These are phyloP conservation scores for Leccinum aurantiacum DNA, from an alignment of 768 basidiomycete genomes.

Conservation along the genomic window DNA sequence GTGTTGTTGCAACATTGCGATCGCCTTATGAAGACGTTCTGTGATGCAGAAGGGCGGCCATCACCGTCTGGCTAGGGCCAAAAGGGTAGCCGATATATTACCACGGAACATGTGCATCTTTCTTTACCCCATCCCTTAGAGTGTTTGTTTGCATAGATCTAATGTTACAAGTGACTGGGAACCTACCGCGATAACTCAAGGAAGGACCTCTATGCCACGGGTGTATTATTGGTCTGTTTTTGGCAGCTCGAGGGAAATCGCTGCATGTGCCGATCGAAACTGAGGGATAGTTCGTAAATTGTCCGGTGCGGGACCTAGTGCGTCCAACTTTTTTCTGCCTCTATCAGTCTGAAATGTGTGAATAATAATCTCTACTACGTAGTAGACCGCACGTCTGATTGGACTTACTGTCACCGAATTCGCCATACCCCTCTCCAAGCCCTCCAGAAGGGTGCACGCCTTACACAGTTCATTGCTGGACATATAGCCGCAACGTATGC, in stretches of 20 bases:
- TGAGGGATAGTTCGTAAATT: conserved; percentile 76
- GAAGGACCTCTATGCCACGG: not conserved
- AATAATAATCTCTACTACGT: not conserved
- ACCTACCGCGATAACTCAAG: not conserved
- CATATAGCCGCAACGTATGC: conserved; percentile 92
- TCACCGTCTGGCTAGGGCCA: conserved; percentile 16
- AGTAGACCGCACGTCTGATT: not conserved
- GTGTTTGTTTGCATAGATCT: conserved; percentile 4
- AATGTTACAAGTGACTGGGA: not conserved
- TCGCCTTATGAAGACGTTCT: conserved; percentile 43
- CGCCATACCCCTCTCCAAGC: conserved; percentile 82
- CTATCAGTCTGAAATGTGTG: conserved; percentile 57
- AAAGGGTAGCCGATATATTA: not conserved
- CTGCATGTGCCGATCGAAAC: conserved; percentile 49
- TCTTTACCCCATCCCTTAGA: not conserved
- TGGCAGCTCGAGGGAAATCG: conserved; percentile 42
- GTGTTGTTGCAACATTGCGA: conserved; percentile 58
- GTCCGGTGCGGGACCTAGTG: conserved; percentile 58
- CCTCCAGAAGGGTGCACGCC: conserved; percentile 88
- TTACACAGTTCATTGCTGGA: conserved; percentile 97
- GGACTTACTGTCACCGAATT: conserved; percentile 57
- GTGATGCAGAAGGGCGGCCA: conserved; percentile 31
- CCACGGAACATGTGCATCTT: not conserved
- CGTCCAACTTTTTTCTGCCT: conserved; percentile 60
- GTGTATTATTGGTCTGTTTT: conserved; percentile 7